Percentiles rank a stretch among this genome's conserved stretches.
These are phyloP conservation scores for Nitzschia sp. DNA, from an alignment of 108 stramenopile species.

Conservation along the genomic window DNA sequence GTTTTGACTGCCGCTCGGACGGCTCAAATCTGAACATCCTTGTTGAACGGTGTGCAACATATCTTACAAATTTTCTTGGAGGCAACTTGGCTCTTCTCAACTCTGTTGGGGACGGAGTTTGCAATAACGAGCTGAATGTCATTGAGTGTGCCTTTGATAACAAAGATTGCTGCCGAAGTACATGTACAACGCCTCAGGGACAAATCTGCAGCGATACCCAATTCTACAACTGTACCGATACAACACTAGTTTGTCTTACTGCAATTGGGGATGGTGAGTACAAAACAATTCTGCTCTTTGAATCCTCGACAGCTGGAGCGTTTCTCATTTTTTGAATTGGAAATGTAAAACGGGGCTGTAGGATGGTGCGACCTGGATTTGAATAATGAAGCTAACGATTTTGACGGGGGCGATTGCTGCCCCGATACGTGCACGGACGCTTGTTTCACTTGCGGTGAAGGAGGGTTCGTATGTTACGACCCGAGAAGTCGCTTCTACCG, in stretches of 20 bases:
- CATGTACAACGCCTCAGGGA: not conserved
- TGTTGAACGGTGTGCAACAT: not conserved
- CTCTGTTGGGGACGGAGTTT: not conserved
- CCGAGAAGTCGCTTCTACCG: too few relatives aligned
- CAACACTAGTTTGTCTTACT: too few relatives aligned
- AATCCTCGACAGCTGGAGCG: too few relatives aligned
- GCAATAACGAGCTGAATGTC: not conserved
- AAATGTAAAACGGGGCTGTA: too few relatives aligned
- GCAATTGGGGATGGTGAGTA: too few relatives aligned
- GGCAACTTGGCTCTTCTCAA: not conserved
- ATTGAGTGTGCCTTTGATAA: not conserved
- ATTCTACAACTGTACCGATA: not conserved
- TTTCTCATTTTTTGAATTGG: too few relatives aligned
- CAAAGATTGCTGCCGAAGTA: not conserved
- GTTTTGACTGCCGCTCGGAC: not conserved
- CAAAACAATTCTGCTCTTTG: too few relatives aligned
- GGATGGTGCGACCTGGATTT: not conserved
- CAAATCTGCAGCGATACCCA: not conserved
- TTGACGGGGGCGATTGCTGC: slow-evolving; percentile 1
- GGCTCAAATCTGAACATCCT: not conserved
- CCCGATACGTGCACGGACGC: not conserved
- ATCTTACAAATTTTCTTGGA: not conserved
- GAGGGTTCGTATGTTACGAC: not conserved
- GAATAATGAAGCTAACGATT: not conserved
- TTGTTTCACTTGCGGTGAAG: not conserved